phyloP scores from a whole-genome alignment of 306 rosid genomes.

The Prunus armeniaca region DNA sequence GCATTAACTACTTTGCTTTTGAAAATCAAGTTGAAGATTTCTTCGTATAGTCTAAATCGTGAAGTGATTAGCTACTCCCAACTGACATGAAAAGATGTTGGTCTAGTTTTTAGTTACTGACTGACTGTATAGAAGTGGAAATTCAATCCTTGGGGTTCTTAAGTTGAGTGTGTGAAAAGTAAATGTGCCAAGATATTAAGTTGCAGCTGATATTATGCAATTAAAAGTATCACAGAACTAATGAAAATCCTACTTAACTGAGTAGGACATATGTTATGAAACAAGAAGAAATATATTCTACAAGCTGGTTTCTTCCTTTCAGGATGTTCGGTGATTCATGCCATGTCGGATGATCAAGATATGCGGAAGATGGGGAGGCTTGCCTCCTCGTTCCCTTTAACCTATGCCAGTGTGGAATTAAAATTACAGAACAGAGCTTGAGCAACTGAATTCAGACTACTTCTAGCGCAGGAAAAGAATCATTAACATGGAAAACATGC shows the following conservation, averaged over 20 bases:
- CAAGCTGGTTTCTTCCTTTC: background rate
- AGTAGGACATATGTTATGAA: background rate
- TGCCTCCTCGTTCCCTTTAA: no score
- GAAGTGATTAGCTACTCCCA: background rate
- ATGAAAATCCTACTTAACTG: background rate
- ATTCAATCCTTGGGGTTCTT: background rate
- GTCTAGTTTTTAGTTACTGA: background rate
- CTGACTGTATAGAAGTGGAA: background rate
- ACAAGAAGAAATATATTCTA: background rate
- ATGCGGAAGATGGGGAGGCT: no score
- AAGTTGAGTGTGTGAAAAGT: background rate
- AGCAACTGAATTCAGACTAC: background rate
- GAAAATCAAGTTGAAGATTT: background rate
- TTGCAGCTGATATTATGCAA: background rate
- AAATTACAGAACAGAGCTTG: background rate
- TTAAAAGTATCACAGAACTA: background rate
- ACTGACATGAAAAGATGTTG: background rate
- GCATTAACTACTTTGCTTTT: background rate
- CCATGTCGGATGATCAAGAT: no score
- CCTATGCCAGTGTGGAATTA: background rate
- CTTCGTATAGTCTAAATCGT: background rate
- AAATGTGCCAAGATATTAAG: background rate
- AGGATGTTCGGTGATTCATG: no score
- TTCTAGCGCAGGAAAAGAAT: background rate
- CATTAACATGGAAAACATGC: background rate